Evolutionary conservation across 306 rosid species (phyloP).

Genomic region (Fagus crenata): DNA sequence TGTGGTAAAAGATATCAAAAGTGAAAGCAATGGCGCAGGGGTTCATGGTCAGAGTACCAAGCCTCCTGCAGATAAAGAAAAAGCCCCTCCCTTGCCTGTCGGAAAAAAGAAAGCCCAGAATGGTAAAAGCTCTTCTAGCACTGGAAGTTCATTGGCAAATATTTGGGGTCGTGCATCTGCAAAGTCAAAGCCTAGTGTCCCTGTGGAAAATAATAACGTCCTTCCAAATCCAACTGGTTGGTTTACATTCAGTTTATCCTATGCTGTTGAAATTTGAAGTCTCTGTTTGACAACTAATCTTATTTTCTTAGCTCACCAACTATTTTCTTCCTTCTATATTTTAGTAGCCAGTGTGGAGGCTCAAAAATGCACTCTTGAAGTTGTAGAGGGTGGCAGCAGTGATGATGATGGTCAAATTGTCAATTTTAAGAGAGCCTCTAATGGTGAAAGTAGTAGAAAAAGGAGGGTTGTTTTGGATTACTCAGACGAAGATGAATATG

Average conservation of each 20-base stretch:
- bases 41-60: conserved; percentile 47
- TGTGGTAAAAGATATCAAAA: conserved; percentile 59
- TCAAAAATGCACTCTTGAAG: conserved; percentile 61
- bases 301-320: conserved; percentile 8
- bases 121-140: conserved; percentile 55
- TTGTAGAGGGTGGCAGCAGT: conserved; percentile 48
- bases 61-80: conserved; percentile 52
- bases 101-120: conserved; percentile 61
- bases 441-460: conserved; percentile 54
- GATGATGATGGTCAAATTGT: conserved; percentile 65
- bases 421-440: conserved; percentile 62
- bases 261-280: conserved; percentile 18
- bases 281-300: neutral
- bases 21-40: conserved; percentile 52
- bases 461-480: conserved; percentile 84
- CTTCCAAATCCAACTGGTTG: conserved; percentile 55
- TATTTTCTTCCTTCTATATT: conserved; percentile 9
- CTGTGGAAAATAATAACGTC: conserved; percentile 39
- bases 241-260: conserved; percentile 38
- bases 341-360: conserved; percentile 56
- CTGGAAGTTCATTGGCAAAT: conserved; percentile 77
- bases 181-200: conserved; percentile 54
- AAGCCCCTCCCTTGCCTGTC: conserved; percentile 50
- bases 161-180: conserved; percentile 78
- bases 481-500: conserved; percentile 79